Evolutionary conservation across 2,329 filamentous ascomycete genomes (phyloP).

Genomic region (Lachnum nothofagi): DNA sequence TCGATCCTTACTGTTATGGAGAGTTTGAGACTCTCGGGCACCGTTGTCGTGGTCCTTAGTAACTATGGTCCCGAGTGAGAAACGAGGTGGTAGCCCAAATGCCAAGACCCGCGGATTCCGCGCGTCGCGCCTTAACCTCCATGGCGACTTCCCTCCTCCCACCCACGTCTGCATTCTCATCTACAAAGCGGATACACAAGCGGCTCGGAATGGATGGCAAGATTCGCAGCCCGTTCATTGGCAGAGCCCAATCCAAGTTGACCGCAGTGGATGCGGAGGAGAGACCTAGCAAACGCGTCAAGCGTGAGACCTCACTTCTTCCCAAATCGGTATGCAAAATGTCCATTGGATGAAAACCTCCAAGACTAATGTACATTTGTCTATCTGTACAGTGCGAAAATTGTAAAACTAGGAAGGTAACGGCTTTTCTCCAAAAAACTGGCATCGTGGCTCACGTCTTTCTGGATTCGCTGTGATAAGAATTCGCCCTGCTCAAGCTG

Average conservation of each 20-base stretch:
- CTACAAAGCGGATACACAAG: no score
- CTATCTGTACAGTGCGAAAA: constrained; percentile 8
- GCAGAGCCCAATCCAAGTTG: neutral
- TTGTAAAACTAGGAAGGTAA: constrained; percentile 13
- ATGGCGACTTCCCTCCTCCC: no score
- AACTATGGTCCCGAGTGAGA: no score
- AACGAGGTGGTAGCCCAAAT: neutral
- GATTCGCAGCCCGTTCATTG: neutral
- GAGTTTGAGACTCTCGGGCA: no score
- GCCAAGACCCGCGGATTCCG: neutral
- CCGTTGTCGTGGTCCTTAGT: no score
- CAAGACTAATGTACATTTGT: neutral
- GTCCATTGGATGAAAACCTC: neutral
- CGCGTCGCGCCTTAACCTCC: no score
- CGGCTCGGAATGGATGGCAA: neutral
- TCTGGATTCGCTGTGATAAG: constrained; percentile 16
- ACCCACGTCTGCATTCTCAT: no score
- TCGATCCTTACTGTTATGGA: no score
- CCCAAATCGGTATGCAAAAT: constrained; percentile 10
- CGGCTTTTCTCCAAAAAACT: neutral
- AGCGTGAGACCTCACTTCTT: constrained; percentile 4
- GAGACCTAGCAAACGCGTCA: neutral
- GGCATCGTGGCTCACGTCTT: neutral
- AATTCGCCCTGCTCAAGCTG: constrained; percentile 16
- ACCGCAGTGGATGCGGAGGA: no score